Evolutionary conservation across 768 basidiomycete genomes (phyloP).

Genomic region (Russula virescens): DNA sequence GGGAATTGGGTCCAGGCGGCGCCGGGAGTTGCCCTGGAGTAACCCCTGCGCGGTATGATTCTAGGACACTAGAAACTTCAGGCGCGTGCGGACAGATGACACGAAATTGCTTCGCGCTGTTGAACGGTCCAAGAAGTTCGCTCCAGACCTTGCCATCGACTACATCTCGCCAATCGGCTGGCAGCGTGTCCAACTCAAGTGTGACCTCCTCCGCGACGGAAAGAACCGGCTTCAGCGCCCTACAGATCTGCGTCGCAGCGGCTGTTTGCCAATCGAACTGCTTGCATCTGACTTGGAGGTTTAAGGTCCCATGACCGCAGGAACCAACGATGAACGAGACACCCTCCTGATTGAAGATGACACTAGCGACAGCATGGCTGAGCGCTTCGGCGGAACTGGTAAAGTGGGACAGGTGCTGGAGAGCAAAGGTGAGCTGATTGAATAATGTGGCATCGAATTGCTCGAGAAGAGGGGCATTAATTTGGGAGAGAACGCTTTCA

Average conservation of each 20-base stretch:
- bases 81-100: not conserved
- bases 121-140: not conserved
- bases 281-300: not conserved
- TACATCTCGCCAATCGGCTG: not conserved
- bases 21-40: no score
- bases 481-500: not conserved
- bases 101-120: not conserved
- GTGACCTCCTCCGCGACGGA: not conserved
- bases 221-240: not conserved
- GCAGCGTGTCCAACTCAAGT: not conserved
- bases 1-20: no score
- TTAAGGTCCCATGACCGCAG: not conserved
- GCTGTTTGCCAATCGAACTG: not conserved
- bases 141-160: not conserved
- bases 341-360: not conserved
- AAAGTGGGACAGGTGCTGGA: not conserved
- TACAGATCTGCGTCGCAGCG: not conserved
- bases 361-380: not conserved
- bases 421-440: not conserved
- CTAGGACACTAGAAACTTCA: not conserved
- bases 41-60: not conserved
- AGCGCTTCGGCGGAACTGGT: not conserved
- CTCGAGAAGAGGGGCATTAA: not conserved
- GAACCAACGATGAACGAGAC: not conserved
- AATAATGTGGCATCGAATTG: not conserved